Percentiles rank a stretch among this genome's conserved stretches.
These are phyloP conservation scores for Blastobotrys proliferans DNA, from an alignment of 1,139 yeast genomes.

Conservation along the genomic window DNA sequence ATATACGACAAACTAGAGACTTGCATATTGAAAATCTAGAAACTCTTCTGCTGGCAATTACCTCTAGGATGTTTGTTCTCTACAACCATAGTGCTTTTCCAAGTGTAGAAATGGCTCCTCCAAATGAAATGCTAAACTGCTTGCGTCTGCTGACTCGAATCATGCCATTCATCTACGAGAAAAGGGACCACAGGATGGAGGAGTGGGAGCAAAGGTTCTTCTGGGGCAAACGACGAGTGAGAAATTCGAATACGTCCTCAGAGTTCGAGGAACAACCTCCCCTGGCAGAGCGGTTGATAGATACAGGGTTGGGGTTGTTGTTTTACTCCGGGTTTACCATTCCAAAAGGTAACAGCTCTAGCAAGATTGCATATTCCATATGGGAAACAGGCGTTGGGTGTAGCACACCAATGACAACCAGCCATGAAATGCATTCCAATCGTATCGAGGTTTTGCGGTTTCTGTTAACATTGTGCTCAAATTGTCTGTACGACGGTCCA, in stretches of 20 bases:
- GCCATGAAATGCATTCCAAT: constrained; percentile 51
- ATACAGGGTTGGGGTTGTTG: constrained; percentile 47
- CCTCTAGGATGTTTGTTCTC: constrained; percentile 35
- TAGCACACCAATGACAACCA: constrained; percentile 42
- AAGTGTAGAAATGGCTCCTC: constrained; percentile 25
- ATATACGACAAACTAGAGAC: constrained; percentile 57
- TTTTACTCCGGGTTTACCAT: constrained; percentile 62
- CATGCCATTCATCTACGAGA: constrained; percentile 63
- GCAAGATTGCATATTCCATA: constrained; percentile 28
- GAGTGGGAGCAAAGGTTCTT: constrained; percentile 39
- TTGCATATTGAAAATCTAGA: constrained; percentile 54
- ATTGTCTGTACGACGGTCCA: constrained; percentile 51
- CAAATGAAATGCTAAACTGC: constrained; percentile 49
- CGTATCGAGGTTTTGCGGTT: constrained; percentile 65
- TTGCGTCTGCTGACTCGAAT: constrained; percentile 61
- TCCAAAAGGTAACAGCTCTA: constrained; percentile 27
- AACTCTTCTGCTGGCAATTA: constrained; percentile 46
- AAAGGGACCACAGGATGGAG: constrained; percentile 32
- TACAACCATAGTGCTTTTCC: constrained; percentile 30
- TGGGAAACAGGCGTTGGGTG: constrained; percentile 84
- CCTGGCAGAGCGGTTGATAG: constrained; percentile 50
- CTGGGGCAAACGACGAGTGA: constrained; percentile 38
- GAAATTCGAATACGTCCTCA: background rate
- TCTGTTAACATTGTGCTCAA: constrained; percentile 59
- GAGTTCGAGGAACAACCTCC: constrained; percentile 27